Evolutionary conservation across 148 eudicot species (phyloP).

Genomic region (Mesembryanthemum crystallinum): DNA sequence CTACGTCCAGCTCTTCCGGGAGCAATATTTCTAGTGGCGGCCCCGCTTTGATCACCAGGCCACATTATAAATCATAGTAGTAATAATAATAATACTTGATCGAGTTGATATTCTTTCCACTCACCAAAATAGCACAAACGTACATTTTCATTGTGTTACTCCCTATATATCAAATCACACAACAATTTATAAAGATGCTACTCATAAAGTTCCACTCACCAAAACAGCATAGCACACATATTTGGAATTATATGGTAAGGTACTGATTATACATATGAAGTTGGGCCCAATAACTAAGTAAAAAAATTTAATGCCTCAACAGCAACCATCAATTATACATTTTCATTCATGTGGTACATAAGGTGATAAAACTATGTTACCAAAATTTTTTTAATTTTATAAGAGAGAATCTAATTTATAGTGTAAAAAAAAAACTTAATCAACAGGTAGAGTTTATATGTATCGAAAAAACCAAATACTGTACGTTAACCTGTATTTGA

Average conservation of each 20-base stretch:
- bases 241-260: conserved; percentile 10
- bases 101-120: conserved; percentile 24
- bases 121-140: too few species aligned
- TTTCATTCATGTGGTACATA: too few species aligned
- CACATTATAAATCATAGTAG: neutral
- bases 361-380: too few species aligned
- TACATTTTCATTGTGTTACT: too few species aligned
- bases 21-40: conserved; percentile 14
- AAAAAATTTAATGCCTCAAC: neutral
- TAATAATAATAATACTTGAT: neutral
- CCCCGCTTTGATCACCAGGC: conserved; percentile 15
- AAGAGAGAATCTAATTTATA: too few species aligned
- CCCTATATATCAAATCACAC: too few species aligned
- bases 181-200: neutral
- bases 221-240: neutral
- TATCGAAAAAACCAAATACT: too few species aligned
- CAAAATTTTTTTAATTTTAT: too few species aligned
- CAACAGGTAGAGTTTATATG: too few species aligned
- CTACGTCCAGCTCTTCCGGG: conserved; percentile 9
- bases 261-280: neutral
- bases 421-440: too few species aligned
- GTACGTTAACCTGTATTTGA: too few species aligned
- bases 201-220: conserved; percentile 14
- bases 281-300: conserved; percentile 4
- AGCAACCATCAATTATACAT: neutral